A percentile compares a stretch with the other conserved stretches of the same genome.
phyloP scores from a whole-genome alignment of 345 rosid genomes.

The Iberis pinnata region DNA sequence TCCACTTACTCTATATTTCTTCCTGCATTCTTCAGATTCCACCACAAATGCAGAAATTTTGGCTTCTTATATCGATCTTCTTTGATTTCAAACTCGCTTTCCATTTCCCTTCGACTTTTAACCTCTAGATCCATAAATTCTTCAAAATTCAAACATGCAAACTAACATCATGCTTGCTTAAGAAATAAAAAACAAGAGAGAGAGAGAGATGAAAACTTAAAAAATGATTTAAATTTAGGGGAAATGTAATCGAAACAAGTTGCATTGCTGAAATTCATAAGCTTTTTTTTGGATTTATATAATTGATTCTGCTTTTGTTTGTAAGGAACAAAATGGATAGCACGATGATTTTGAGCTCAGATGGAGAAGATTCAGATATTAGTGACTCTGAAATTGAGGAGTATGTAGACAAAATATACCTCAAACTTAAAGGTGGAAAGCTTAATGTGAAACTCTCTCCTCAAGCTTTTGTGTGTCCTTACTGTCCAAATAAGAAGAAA shows the following conservation, averaged over 20 bases:
- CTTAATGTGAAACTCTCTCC: slow-evolving; percentile 48
- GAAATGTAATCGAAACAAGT: no score
- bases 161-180: no score
- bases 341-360: slow-evolving; percentile 33
- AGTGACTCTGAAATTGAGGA: slow-evolving; percentile 46
- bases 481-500: slow-evolving; percentile 76
- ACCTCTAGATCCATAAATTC: no score
- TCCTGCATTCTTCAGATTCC: neutral
- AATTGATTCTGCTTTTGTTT: no score
- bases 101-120: neutral
- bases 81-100: neutral
- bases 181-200: no score
- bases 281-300: neutral
- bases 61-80: slow-evolving; percentile 5
- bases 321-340: slow-evolving; percentile 24
- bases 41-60: neutral
- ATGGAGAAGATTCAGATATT: slow-evolving; percentile 39
- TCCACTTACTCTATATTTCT: neutral
- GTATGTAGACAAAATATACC: slow-evolving; percentile 45
- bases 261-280: slow-evolving; percentile 15
- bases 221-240: no score
- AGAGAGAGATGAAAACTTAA: no score
- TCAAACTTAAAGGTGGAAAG: slow-evolving; percentile 61
- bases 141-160: no score
- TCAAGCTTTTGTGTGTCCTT: slow-evolving; percentile 66